A percentile compares a stretch with the other conserved stretches of the same genome.
These are phyloP conservation scores for Solanum medicagineum DNA, from an alignment of 257 asterid genomes.

Conservation along the genomic window DNA sequence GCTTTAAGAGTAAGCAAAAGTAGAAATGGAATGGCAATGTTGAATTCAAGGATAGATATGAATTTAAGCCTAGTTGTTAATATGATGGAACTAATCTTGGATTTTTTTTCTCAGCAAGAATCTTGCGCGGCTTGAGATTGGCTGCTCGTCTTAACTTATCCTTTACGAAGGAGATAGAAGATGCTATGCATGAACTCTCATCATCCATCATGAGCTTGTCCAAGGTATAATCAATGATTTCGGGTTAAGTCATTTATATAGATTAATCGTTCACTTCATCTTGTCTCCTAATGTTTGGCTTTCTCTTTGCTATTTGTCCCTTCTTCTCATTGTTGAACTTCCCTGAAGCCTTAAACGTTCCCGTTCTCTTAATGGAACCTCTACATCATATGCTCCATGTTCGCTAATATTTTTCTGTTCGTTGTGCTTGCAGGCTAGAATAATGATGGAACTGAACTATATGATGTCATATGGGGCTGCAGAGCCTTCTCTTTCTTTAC, in stretches of 20 bases:
- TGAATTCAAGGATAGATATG: background rate
- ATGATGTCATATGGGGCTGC: conserved; percentile 98
- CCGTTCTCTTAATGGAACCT: background rate
- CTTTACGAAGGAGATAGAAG: conserved; percentile 62
- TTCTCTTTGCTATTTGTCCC: background rate
- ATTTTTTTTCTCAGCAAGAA: conserved; percentile 54
- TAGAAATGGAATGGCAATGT: background rate
- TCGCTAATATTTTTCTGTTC: background rate
- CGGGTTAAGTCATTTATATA: background rate
- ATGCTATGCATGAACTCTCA: conserved; percentile 48
- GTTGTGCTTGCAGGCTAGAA: conserved; percentile 42
- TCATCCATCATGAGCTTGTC: conserved; percentile 36
- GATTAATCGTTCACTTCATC: background rate
- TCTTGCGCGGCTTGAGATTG: conserved; percentile 87
- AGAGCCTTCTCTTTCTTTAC: conserved; percentile 66
- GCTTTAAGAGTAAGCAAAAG: background rate
- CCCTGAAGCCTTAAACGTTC: background rate
- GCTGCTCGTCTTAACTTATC: conserved; percentile 92
- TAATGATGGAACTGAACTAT: conserved; percentile 63
- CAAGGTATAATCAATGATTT: conserved; percentile 25
- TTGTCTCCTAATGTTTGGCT: background rate
- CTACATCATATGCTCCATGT: background rate
- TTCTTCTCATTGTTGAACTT: background rate
- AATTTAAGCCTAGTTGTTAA: background rate
- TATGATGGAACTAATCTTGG: background rate